Percentiles rank a stretch among this genome's conserved stretches.
phyloP scores from a whole-genome alignment of 78 protist species.

The Salpingoeca rosetta region DNA sequence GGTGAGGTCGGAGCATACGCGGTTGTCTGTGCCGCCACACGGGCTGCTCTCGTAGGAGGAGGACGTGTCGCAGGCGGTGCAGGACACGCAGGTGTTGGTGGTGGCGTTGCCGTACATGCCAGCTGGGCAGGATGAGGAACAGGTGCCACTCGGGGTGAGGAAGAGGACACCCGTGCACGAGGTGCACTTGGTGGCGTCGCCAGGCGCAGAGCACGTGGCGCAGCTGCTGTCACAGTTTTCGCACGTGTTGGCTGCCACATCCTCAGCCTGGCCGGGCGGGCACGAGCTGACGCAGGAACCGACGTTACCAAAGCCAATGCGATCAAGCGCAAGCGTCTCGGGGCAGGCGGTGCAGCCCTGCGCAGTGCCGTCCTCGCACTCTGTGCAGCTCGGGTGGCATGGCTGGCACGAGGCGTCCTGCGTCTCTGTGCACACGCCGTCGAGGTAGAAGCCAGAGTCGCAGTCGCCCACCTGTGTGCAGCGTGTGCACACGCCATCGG shows the following conservation, averaged over 20 bases:
- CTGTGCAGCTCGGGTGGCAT: background rate
- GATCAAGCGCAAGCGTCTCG: background rate
- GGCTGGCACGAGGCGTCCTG: background rate
- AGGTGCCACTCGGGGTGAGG: background rate
- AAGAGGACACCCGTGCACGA: background rate
- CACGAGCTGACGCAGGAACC: background rate
- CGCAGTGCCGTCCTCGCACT: background rate
- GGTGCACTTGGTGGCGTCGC: background rate
- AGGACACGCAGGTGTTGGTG: background rate
- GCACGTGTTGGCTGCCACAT: background rate
- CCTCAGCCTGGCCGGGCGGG: background rate
- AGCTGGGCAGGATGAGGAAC: background rate
- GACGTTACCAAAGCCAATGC: background rate
- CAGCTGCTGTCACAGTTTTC: background rate
- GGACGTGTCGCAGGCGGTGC: background rate
- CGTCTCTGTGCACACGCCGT: background rate
- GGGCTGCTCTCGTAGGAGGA: too few species aligned
- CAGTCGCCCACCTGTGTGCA: too few species aligned
- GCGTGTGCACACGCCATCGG: too few species aligned
- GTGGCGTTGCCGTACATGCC: background rate
- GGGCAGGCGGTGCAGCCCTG: background rate
- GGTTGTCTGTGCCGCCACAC: background rate
- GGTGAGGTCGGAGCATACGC: background rate
- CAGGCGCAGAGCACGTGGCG: background rate
- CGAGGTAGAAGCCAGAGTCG: too few species aligned